phyloP scores from a whole-genome alignment of 164 flowering plant genomes.

The Sedum album region DNA sequence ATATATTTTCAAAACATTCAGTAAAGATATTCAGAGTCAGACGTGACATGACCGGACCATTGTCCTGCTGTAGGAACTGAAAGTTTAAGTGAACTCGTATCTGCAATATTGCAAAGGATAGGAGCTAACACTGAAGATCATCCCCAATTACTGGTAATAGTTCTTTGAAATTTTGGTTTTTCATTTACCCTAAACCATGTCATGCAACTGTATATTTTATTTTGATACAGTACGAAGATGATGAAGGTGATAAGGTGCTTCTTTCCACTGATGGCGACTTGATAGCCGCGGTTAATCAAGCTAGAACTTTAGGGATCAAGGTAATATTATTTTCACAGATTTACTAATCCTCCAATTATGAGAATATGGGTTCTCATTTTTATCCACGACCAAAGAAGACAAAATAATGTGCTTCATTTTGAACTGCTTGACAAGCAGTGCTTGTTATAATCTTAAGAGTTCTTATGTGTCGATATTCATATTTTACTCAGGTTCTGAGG shows the following conservation, averaged over 20 bases:
- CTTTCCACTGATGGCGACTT: slow-evolving; percentile 78
- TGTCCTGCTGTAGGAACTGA: slow-evolving; percentile 47
- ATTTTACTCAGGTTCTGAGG: slow-evolving; percentile 54
- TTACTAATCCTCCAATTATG: too few species aligned
- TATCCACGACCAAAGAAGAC: too few species aligned
- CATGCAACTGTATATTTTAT: background rate
- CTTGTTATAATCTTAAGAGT: too few species aligned
- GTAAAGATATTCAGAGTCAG: too few species aligned
- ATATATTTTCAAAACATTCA: background rate
- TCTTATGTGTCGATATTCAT: background rate
- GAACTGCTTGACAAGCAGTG: too few species aligned
- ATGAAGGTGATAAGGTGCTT: slow-evolving; percentile 85
- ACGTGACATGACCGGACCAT: background rate
- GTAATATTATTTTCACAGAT: slow-evolving; percentile 22
- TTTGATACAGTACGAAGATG: slow-evolving; percentile 80
- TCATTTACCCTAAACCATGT: background rate
- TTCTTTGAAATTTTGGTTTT: background rate
- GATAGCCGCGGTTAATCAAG: slow-evolving; percentile 63
- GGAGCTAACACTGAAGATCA: slow-evolving; percentile 29
- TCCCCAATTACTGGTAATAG: slow-evolving; percentile 69
- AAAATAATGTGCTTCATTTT: too few species aligned
- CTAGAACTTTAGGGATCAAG: slow-evolving; percentile 70
- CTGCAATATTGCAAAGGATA: slow-evolving; percentile 65
- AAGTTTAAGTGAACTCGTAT: slow-evolving; percentile 56
- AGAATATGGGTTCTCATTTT: too few species aligned